These are phyloP conservation scores for Blastosporella zonata DNA, from an alignment of 1,284 basidiomycete species.

Conservation along the genomic window DNA sequence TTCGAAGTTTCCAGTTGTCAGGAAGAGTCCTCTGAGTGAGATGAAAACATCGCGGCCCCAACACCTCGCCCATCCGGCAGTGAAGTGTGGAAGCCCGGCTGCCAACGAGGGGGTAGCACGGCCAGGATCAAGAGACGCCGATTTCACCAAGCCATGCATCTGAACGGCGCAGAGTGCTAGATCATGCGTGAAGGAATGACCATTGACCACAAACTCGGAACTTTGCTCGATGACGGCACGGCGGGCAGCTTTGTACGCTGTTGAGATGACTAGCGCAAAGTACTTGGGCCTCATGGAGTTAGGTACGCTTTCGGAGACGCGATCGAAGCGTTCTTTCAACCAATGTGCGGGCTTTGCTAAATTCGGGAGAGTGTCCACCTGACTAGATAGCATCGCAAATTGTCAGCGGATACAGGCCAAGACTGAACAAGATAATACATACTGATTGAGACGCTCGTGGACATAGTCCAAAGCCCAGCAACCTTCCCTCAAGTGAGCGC, in stretches of 20 bases:
- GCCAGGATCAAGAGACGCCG: conserved; percentile 78
- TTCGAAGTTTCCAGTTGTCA: conserved; percentile 87
- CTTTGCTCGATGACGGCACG: conserved; percentile 79
- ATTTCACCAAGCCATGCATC: conserved; percentile 88
- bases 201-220: conserved; percentile 80
- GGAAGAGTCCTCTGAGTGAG: conserved; percentile 86
- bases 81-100: conserved; percentile 93
- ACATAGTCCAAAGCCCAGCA: conserved; percentile 90
- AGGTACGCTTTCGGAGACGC: conserved; percentile 71
- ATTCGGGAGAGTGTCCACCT: conserved; percentile 63
- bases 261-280: conserved; percentile 86
- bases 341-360: conserved; percentile 73
- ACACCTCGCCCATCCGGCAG: conserved; percentile 87
- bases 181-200: conserved; percentile 87
- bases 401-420: conserved; percentile 2
- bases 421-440: conserved; percentile 29
- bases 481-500: conserved; percentile 81
- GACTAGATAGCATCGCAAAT: conserved; percentile 41
- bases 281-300: conserved; percentile 91
- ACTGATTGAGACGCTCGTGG: conserved; percentile 69
- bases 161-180: conserved; percentile 86
- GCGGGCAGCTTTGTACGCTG: conserved; percentile 88
- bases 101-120: conserved; percentile 79
- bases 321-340: conserved; percentile 82
- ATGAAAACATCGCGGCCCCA: conserved; percentile 99